Evolutionary conservation across 352 stramenopile species (phyloP).

Genomic region (Phytopythium litorale): DNA sequence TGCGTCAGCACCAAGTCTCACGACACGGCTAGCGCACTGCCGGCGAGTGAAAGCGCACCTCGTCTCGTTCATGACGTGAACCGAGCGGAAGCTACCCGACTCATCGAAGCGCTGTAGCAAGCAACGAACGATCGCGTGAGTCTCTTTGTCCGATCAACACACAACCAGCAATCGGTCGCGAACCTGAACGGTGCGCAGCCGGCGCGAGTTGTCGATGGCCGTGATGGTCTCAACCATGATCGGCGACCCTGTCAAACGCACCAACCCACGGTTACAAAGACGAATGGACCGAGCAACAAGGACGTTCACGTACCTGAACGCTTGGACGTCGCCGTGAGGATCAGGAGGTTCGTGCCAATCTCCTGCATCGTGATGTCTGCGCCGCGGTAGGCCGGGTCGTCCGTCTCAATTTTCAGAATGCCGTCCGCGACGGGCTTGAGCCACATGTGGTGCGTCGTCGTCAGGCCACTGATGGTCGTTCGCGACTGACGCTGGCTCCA

Average conservation of each 20-base stretch:
- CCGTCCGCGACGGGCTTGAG: constrained; percentile 85
- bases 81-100: constrained; percentile 76
- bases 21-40: neutral
- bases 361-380: constrained; percentile 87
- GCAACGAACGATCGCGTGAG: neutral
- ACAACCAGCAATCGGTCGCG: neutral
- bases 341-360: constrained; percentile 74
- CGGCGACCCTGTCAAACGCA: constrained; percentile 36
- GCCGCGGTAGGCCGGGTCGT: constrained; percentile 73
- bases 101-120: constrained; percentile 71
- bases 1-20: neutral
- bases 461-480: constrained; percentile 83
- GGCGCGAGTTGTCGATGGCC: constrained; percentile 71
- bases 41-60: constrained; percentile 23
- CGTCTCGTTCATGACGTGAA: constrained; percentile 88
- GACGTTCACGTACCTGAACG: constrained; percentile 44
- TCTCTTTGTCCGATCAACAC: neutral
- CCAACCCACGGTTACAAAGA: constrained; percentile 1
- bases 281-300: neutral
- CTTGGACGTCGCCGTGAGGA: constrained; percentile 84
- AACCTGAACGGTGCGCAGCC: constrained; percentile 77
- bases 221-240: constrained; percentile 86
- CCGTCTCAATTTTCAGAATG: constrained; percentile 85
- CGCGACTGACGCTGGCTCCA: constrained; percentile 85
- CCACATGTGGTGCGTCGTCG: constrained; percentile 86